Percentiles rank a stretch among this genome's conserved stretches.
These are phyloP conservation scores for Plasmodium relictum DNA, from an alignment of 169 alveolate species.

Conservation along the genomic window DNA sequence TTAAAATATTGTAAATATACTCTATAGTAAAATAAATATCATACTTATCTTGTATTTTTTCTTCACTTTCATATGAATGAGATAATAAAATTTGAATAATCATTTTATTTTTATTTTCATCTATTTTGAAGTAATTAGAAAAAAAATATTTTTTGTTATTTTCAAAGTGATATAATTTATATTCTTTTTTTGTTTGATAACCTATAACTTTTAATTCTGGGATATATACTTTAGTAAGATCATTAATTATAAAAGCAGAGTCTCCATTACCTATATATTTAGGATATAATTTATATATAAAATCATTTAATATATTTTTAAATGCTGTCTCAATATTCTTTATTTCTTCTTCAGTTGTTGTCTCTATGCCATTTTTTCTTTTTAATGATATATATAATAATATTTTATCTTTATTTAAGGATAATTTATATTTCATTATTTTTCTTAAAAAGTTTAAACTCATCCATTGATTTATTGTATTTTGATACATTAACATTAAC, in stretches of 20 bases:
- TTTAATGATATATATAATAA: slow-evolving; percentile 37
- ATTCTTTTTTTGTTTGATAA: slow-evolving; percentile 21
- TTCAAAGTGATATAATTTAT: slow-evolving; percentile 10
- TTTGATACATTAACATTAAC: slow-evolving; percentile 39
- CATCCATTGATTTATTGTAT: slow-evolving; percentile 63
- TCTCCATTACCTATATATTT: slow-evolving; percentile 22
- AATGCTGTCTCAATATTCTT: slow-evolving; percentile 9
- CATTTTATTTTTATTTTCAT: slow-evolving; percentile 25
- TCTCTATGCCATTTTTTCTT: slow-evolving; percentile 5
- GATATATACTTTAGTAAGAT: slow-evolving; percentile 7
- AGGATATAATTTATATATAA: slow-evolving; percentile 23
- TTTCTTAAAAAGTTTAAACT: slow-evolving; percentile 44
- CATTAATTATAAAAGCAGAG: slow-evolving; percentile 27
- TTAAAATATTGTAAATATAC: slow-evolving; percentile 32
- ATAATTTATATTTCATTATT: slow-evolving; percentile 54
- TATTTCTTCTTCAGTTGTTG: slow-evolving; percentile 20
- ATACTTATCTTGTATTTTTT: slow-evolving; percentile 6
- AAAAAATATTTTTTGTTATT: not conserved
- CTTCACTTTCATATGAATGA: not conserved
- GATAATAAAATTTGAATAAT: slow-evolving; percentile 32
- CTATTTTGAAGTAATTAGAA: not conserved
- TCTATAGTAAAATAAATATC: slow-evolving; percentile 41
- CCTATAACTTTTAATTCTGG: slow-evolving; percentile 35
- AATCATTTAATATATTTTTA: slow-evolving; percentile 7
- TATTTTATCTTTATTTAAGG: slow-evolving; percentile 36